phyloP scores from a whole-genome alignment of 2,329 filamentous ascomycete genomes.

The Truncatella angustata region DNA sequence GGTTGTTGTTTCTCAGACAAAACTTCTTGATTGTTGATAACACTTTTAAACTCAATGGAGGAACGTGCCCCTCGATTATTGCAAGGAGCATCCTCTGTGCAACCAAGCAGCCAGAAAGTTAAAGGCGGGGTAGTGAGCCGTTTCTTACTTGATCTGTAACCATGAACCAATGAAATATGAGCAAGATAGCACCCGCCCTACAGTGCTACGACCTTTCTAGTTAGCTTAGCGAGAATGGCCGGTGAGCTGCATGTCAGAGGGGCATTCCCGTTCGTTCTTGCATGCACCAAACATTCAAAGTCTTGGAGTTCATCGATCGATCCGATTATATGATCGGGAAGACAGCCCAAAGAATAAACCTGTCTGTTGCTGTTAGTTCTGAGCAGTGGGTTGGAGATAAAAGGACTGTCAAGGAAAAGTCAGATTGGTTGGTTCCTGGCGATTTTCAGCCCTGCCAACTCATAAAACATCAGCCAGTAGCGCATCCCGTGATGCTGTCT shows the following conservation, averaged over 20 bases:
- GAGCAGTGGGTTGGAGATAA: neutral
- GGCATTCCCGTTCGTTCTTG: neutral
- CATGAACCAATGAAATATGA: neutral
- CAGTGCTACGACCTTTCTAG: neutral
- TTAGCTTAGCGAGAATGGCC: conserved; percentile 4
- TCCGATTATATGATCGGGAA: too few species aligned
- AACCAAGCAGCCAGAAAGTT: neutral
- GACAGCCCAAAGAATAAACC: too few species aligned
- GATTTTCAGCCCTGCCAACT: too few species aligned
- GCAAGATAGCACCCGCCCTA: neutral
- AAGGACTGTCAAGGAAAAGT: neutral
- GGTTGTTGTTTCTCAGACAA: neutral
- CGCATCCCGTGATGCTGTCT: neutral
- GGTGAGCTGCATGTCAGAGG: neutral
- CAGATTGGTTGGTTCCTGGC: neutral
- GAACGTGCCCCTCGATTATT: neutral
- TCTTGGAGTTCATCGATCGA: too few species aligned
- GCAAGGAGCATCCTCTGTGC: neutral
- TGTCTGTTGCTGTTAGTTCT: neutral
- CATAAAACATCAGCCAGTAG: neutral
- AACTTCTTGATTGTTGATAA: neutral
- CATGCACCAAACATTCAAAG: too few species aligned
- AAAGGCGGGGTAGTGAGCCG: conserved; percentile 8
- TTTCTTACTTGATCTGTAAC: neutral
- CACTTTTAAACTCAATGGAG: neutral